Base-by-base conservation (phyloP, 345 rosid genomes). In the Arabis hirsuta region DNA sequence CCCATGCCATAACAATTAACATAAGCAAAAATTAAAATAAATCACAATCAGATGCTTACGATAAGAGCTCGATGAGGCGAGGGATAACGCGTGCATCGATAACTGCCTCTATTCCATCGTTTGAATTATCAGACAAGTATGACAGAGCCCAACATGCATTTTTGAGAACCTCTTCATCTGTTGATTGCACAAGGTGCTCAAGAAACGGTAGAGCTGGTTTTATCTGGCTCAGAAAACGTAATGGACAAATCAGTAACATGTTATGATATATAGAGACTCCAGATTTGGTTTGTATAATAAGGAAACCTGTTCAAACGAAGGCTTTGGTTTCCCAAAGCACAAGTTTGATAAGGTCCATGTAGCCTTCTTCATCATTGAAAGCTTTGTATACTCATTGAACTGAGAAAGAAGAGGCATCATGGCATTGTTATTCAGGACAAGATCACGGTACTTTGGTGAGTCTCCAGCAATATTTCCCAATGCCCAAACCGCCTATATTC, bases 321-420 rank as follows among this genome's bases (percentile, higher is more conserved):
- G 92, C 13, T 78, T 89, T n/a, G 96, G 96, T 67, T 88, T 90
- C 76, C 96, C 96, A 20, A 92, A 76, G 64, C 95, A 90, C 65
- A 90, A 85, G 77, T 88, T 91, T 20, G 97, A 88, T n/a, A 91
- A 80, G 1, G 92, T 88, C 97, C 97, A 91, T 34, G 97, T 91
- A 76, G 92, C 90, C 77, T 87, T 88, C 72, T 88, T 85, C 36
- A 88, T 80, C 97, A 87, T 85, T 9, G 92, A 87, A 63, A 84
- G 85, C 55, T 84, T 88, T 27, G 91, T 84, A 69, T 82, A 81
- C 58, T 88, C 92, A 73, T 82, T 85, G 78, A 91, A 77, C 46
- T 84, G 91, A 22, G 86, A 70, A 69, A 90, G 69, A 47, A 90
- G 74, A 69, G 95, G 90, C 41, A 73, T 74, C 84, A 90, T 68